Evolutionary conservation across 805 yeast species (phyloP).

Genomic region (Blastobotrys parvus): DNA sequence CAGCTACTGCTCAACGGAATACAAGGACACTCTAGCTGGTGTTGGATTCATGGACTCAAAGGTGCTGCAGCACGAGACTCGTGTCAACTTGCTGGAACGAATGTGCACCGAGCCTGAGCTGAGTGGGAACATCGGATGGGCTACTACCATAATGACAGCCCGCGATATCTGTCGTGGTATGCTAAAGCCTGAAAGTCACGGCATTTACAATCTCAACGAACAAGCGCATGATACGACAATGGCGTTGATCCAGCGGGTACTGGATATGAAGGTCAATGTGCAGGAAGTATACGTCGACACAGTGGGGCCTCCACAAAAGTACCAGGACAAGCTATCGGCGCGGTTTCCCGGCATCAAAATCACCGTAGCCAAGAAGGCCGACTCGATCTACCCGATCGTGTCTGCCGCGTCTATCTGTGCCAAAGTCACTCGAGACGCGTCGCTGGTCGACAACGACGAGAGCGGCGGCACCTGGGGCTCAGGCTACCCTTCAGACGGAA

Average conservation of each 20-base stretch:
- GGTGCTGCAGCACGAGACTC: constrained; percentile 61
- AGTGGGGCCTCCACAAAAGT: constrained; percentile 88
- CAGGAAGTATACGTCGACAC: constrained; percentile 84
- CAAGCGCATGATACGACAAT: constrained; percentile 97
- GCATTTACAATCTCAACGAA: constrained; percentile 71
- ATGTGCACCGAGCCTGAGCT: constrained; percentile 47
- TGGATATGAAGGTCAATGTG: constrained; percentile 54
- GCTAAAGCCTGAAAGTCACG: constrained; percentile 52
- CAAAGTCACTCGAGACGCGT: constrained; percentile 84
- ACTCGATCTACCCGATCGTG: constrained; percentile 83
- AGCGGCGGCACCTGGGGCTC: constrained; percentile 54
- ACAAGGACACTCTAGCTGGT: constrained; percentile 39
- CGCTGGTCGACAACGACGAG: constrained; percentile 29
- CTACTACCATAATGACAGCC: constrained; percentile 77
- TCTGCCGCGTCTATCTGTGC: constrained; percentile 95
- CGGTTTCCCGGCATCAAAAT: constrained; percentile 64
- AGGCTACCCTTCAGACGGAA: constrained; percentile 93
- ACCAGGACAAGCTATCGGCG: constrained; percentile 63
- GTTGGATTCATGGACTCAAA: constrained; percentile 94
- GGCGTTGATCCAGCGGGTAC: constrained; percentile 55
- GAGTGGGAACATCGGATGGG: constrained; percentile 68
- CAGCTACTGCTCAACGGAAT: constrained; percentile 59
- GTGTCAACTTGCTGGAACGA: constrained; percentile 52
- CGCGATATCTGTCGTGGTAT: constrained; percentile 81
- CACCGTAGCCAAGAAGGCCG: constrained; percentile 92